Evolutionary conservation across 108 stramenopile species (phyloP), one percentile per base, ranked within the genome.

Genomic region (Thalassiosira profunda): DNA sequence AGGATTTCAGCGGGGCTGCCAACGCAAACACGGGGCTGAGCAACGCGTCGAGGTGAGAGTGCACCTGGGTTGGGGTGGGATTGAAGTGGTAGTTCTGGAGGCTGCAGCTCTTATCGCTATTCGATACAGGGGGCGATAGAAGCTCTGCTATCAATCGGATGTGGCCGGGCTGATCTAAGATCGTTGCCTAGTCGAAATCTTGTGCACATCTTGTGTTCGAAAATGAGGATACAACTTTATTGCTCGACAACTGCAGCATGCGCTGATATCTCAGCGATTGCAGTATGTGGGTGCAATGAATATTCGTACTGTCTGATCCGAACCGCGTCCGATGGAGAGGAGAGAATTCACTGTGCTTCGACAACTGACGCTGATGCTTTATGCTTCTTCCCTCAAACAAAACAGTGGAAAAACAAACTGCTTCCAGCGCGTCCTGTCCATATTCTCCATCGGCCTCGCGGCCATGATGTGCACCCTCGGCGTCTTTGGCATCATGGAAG

Each of bases 391-490:
- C 58, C 23, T 18, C 23, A 20, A 29, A 42, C 44, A 14, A 26
- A 31, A 41, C 63, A 86, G 73, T 31, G 68, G 52, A 68, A 71
- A 82, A 30, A 46, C 55, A 41, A 82, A 69, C 47, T 71, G 61
- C 9, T 47, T 80, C 12, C 83, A 87, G 57, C 26, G 51, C 10
- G 25, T 74, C 1, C 76, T 95, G 14, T 91, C 89, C 23, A 1
- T 89, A 11, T 59, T 88, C 37, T 75, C 74, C 60, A 81, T 92
- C 15, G 89, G 84, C 15, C 80, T 95, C 46, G 73, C 88, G 29
- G 90, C 70, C 9, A 67, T 87, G 83, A 95, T 95, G 94, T 72
- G 71, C 30, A 73, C 84, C 25, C 70, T 92, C 47, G 94, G 90
- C 10, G 79, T 93, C n/a, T 80, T 93, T 33, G 82, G 86, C 5